Conservation (phyloP, 2,329 filamentous ascomycete species). For the Colletotrichum filicis region DNA sequence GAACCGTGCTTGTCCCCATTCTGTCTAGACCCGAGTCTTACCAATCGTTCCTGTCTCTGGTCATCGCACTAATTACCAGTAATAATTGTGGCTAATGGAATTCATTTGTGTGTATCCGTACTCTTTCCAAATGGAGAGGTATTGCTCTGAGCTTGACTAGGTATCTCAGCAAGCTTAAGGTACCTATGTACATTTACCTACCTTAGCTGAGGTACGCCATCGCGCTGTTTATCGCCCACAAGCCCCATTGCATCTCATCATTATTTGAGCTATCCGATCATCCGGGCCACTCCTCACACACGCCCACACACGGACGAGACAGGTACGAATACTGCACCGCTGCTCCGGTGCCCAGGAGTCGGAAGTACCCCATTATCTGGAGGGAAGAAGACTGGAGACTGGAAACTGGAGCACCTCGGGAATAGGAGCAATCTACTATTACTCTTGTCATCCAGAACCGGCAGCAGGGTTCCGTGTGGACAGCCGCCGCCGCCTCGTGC, state of each 20-base stretch:
- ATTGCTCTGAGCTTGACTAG: no score
- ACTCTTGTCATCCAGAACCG: neutral
- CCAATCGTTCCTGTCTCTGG: neutral
- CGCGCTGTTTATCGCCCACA: neutral
- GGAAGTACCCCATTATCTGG: neutral
- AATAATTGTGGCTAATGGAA: neutral
- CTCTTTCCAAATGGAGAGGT: no score
- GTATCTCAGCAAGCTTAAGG: neutral
- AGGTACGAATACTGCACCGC: neutral
- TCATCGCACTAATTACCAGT: neutral
- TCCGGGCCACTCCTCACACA: neutral
- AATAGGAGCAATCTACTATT: neutral
- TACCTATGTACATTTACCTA: neutral
- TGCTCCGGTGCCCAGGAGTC: neutral
- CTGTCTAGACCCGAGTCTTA: constrained; percentile 15
- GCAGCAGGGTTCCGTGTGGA: constrained; percentile 8
- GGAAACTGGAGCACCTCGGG: neutral
- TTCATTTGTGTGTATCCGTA: neutral
- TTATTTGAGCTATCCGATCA: constrained; percentile 4
- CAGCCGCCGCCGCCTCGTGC: constrained; percentile 9
- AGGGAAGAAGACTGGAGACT: no score
- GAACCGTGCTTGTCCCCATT: neutral
- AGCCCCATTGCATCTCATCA: neutral
- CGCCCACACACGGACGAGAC: neutral
- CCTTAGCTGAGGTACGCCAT: neutral